These are phyloP conservation scores for Cytospora chrysosperma DNA, from an alignment of 2,329 filamentous ascomycete species.

Conservation along the genomic window DNA sequence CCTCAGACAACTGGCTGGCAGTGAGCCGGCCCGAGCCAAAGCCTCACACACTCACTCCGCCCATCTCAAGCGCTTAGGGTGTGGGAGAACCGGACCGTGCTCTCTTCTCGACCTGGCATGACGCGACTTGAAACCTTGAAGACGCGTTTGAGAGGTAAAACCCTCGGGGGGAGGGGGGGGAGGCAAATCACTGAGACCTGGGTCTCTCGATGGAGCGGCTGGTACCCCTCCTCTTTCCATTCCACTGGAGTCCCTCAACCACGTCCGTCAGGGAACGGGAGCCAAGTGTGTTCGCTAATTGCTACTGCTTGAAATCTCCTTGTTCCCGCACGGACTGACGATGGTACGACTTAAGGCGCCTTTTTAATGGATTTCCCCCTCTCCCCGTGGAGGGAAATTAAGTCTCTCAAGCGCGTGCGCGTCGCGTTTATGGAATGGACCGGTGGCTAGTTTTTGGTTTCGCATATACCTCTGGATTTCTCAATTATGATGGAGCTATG, in stretches of 20 bases:
- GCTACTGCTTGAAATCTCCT: neutral
- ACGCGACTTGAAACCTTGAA: conserved; percentile 8
- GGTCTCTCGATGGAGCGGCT: conserved; percentile 2
- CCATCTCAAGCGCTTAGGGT: neutral
- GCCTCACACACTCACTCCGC: neutral
- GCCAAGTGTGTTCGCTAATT: too few relatives aligned
- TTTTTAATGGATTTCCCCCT: neutral
- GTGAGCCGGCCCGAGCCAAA: neutral
- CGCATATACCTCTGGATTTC: too few relatives aligned
- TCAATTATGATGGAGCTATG: neutral
- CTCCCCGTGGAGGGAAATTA: neutral
- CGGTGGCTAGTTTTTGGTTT: neutral
- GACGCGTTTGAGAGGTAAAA: neutral
- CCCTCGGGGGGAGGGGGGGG: too few relatives aligned
- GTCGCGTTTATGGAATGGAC: neutral
- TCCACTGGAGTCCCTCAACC: conserved; percentile 4
- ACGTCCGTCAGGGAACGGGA: neutral
- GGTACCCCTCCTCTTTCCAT: conserved; percentile 13
- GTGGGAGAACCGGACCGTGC: neutral
- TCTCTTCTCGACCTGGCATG: conserved; percentile 1
- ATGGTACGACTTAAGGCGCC: neutral
- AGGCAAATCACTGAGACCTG: neutral
- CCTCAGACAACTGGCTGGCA: neutral
- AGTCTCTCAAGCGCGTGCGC: neutral
- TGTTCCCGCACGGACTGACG: neutral